A percentile compares a stretch with the other conserved stretches of the same genome.
phyloP scores from a whole-genome alignment of 2,329 filamentous ascomycete species.

The Cladophialophora bantiana region DNA sequence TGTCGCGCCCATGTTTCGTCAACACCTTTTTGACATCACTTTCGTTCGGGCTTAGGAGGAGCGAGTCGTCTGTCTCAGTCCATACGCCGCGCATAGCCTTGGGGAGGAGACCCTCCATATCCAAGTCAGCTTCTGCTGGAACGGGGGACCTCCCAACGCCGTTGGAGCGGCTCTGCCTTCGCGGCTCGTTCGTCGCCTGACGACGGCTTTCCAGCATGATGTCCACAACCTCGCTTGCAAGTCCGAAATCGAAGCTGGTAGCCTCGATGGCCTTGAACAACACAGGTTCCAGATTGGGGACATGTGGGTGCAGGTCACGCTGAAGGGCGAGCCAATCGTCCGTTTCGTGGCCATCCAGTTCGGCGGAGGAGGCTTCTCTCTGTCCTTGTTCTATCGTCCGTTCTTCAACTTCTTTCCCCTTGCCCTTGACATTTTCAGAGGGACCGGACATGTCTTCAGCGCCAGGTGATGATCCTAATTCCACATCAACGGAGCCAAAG shows the following conservation, averaged over 20 bases:
- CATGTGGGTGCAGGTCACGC: slow-evolving; percentile 11
- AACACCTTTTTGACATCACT: slow-evolving; percentile 47
- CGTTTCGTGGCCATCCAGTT: slow-evolving; percentile 8
- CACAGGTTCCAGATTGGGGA: slow-evolving; percentile 17
- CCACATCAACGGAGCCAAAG: not conserved
- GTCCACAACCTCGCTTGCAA: slow-evolving; percentile 23
- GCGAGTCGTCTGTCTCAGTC: slow-evolving; percentile 55
- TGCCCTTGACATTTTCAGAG: slow-evolving; percentile 1
- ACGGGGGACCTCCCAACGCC: not conserved
- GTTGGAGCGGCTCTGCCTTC: slow-evolving; percentile 45
- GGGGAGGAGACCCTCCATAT: slow-evolving; percentile 48
- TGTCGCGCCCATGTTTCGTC: slow-evolving; percentile 54
- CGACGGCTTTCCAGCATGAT: slow-evolving; percentile 21
- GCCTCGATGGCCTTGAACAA: slow-evolving; percentile 28
- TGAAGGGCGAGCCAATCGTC: slow-evolving; percentile 26
- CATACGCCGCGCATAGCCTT: slow-evolving; percentile 54
- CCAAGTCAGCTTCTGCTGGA: not conserved
- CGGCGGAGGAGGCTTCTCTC: not conserved
- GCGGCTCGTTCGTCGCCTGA: slow-evolving; percentile 32
- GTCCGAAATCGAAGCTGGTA: slow-evolving; percentile 30
- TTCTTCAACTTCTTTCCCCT: not conserved
- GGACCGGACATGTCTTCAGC: not conserved
- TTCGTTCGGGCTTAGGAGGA: slow-evolving; percentile 46
- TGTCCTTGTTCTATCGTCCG: not conserved
- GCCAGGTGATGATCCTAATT: not conserved